A percentile compares a stretch with the other conserved stretches of the same genome.
These are phyloP conservation scores for Bromus sterilis DNA, from an alignment of 176 grass and related monocot genomes.

Conservation along the genomic window DNA sequence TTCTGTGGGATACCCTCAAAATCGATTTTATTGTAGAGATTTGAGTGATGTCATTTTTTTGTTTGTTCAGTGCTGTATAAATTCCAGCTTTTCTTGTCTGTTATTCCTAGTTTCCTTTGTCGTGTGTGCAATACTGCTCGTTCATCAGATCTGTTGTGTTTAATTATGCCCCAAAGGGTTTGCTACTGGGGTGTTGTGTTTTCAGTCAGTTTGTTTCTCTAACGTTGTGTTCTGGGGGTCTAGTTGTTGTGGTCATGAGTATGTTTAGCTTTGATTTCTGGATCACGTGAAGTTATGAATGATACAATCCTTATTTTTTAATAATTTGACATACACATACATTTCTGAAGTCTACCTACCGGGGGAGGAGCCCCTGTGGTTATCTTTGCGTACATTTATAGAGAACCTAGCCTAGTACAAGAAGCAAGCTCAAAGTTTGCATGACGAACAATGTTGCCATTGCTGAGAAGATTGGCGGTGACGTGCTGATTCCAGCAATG, in stretches of 20 bases:
- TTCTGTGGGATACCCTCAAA: background rate
- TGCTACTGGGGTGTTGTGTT: too few species aligned
- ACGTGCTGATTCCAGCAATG: too few species aligned
- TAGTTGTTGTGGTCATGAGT: too few species aligned
- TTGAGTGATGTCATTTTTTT: too few species aligned
- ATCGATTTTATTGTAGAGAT: background rate
- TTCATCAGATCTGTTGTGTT: background rate
- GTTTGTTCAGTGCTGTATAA: background rate
- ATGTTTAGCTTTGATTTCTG: background rate
- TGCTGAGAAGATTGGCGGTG: too few species aligned
- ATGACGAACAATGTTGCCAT: background rate
- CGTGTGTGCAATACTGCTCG: background rate
- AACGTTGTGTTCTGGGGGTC: too few species aligned
- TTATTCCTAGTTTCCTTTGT: background rate
- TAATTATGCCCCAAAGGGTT: too few species aligned
- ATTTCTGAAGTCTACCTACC: background rate
- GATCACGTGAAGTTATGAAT: background rate
- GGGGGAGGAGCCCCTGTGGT: background rate
- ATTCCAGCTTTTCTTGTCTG: background rate
- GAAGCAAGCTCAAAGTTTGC: too few species aligned
- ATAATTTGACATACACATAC: too few species aligned
- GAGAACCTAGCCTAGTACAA: background rate
- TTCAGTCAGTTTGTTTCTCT: too few species aligned
- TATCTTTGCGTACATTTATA: too few species aligned
- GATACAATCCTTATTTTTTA: too few species aligned